Base-by-base conservation (phyloP, 805 yeast species). In the Kuraishia cidri region DNA sequence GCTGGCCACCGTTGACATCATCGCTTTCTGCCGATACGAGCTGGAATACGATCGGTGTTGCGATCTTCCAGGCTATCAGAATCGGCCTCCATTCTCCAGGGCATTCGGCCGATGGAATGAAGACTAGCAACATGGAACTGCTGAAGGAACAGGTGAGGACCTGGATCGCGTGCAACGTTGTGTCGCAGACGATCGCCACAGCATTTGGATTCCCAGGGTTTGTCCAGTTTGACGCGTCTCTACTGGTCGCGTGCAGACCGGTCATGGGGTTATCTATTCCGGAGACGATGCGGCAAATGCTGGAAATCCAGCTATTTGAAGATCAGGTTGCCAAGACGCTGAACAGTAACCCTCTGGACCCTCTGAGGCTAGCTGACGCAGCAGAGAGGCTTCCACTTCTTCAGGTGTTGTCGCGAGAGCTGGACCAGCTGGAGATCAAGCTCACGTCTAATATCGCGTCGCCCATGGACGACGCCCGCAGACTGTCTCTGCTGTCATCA, bases 1-100 rank as follows among this genome's bases (percentile, higher is more conserved):
- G 80, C 52, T 90, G 97, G 98, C 97, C 97, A 1, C 96, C 97
- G 3, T 68, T 88, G 24, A 85, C 96, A 0, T 86, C 97, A 1
- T 87, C 97, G 0, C 66, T 92, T 30, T 83, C 94, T 54, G 95
- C 97, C 0, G 97, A 92, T 50, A 81, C 95, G 6, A 81, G 95
- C 4, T 90, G 97, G 95, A 85, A 83, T 50, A 85, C 97, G 1
- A 79, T 86, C 15, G 97, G 97, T 0, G 78, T 85, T 29, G 97
- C 97, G 4, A 65, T 87, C 45, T 85, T 84, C 55, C 95, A 86
- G 49, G 97, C 97, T 0, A 80, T 88, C 22, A 62, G 97, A 34
- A 82, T 90, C 11, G 97, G 98, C 0, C 62, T 92, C 18, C 95
- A 92, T 48, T 70, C 87, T 15, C 92, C 87, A 0, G 90, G 84